Conservation (phyloP, 176 grass and related monocot genomes). For the Carex scoparia region DNA sequence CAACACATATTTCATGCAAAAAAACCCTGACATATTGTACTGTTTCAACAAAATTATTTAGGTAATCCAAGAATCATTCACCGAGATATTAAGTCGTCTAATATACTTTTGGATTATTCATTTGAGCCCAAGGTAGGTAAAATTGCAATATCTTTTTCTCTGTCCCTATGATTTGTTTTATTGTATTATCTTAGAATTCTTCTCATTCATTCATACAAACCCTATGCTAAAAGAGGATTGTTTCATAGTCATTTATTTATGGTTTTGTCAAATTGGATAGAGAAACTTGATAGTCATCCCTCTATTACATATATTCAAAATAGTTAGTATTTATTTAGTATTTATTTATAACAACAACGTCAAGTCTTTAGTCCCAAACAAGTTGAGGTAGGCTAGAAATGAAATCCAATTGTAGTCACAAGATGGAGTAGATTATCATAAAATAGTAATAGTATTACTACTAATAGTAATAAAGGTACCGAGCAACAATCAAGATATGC, state of each 20-base stretch:
- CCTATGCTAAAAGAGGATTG: background rate
- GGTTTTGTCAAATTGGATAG: too few species aligned
- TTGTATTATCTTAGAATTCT: background rate
- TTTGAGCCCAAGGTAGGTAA: conserved; percentile 36
- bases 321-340: background rate
- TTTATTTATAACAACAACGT: too few species aligned
- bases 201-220: background rate
- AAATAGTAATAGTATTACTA: too few species aligned
- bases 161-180: background rate
- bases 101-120: conserved; percentile 38
- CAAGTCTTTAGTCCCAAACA: too few species aligned
- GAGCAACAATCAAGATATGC: background rate
- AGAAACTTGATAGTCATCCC: background rate
- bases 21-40: background rate
- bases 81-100: conserved; percentile 33
- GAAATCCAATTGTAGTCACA: too few species aligned
- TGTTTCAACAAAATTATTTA: conserved; percentile 10
- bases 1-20: background rate
- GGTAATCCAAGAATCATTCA: conserved; percentile 39
- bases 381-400: too few species aligned
- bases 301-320: background rate
- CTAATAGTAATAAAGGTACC: too few species aligned
- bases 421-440: too few species aligned
- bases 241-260: background rate
- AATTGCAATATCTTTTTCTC: background rate